phyloP scores from a whole-genome alignment of 768 basidiomycete genomes.

The Collybia nuda region DNA sequence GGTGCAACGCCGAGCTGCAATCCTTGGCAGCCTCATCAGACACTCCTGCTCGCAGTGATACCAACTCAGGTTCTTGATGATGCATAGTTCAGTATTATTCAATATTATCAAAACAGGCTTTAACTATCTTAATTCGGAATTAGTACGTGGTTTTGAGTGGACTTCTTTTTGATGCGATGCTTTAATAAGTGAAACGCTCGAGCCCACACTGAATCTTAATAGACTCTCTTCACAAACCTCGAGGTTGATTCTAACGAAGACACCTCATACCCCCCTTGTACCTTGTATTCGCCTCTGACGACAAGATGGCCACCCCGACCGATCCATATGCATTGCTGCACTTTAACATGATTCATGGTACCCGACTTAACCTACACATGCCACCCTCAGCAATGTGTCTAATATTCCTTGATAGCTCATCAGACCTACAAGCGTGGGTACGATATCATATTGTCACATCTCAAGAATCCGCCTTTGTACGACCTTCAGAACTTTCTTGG shows the following conservation, averaged over 20 bases:
- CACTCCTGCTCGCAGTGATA: too few relatives aligned
- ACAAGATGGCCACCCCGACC: constrained; percentile 14
- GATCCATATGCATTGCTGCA: constrained; percentile 17
- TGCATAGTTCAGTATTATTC: too few relatives aligned
- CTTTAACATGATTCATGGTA: constrained; percentile 15
- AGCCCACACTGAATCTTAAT: not conserved
- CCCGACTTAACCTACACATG: not conserved
- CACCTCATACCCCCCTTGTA: not conserved
- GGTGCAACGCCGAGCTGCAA: too few relatives aligned
- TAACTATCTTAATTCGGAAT: not conserved
- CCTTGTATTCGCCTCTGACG: not conserved
- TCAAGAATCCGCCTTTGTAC: constrained; percentile 31
- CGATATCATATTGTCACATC: constrained; percentile 30
- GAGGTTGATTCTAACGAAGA: not conserved
- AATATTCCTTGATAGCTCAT: constrained; percentile 24
- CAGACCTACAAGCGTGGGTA: constrained; percentile 34
- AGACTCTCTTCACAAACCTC: not conserved
- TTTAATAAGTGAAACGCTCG: not conserved
- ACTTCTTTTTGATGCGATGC: constrained; percentile 11
- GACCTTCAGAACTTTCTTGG: constrained; percentile 39
- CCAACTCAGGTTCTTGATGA: not conserved
- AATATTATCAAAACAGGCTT: not conserved
- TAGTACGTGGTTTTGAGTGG: not conserved
- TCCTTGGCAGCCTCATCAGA: too few relatives aligned
- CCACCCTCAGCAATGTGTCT: not conserved